These are phyloP conservation scores for Saccharomyces hybrid DNA, from an alignment of 1,139 yeast species.

Conservation along the genomic window DNA sequence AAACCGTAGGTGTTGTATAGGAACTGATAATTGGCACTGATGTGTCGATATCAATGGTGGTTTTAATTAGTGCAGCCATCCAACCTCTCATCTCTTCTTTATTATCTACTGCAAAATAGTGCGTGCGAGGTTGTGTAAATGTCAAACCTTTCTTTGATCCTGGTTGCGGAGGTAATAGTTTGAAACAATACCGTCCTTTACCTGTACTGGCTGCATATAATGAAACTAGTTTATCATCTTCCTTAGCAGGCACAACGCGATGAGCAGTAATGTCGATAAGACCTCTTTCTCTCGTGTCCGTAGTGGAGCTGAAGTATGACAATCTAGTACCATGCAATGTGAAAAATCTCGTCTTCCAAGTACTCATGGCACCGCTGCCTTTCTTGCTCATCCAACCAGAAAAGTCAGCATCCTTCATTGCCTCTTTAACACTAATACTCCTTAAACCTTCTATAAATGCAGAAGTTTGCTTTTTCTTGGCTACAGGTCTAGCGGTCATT, in stretches of 20 bases:
- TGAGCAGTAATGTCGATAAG: slow-evolving; percentile 93
- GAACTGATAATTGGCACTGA: slow-evolving; percentile 90
- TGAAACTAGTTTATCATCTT: slow-evolving; percentile 73
- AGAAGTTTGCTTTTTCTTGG: slow-evolving; percentile 60
- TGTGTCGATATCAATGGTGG: slow-evolving; percentile 94
- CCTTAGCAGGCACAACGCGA: slow-evolving; percentile 68
- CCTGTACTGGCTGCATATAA: slow-evolving; percentile 90
- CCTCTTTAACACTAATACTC: slow-evolving; percentile 65
- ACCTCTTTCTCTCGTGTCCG: slow-evolving; percentile 82
- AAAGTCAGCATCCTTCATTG: slow-evolving; percentile 65
- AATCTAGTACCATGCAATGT: slow-evolving; percentile 87
- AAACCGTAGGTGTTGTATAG: slow-evolving; percentile 89
- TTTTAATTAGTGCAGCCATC: slow-evolving; percentile 92
- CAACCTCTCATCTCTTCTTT: slow-evolving; percentile 88
- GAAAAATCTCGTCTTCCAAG: slow-evolving; percentile 88
- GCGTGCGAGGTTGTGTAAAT: slow-evolving; percentile 93
- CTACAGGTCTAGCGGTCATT: slow-evolving; percentile 17
- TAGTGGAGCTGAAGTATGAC: slow-evolving; percentile 75
- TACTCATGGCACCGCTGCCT: slow-evolving; percentile 75
- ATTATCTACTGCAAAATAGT: slow-evolving; percentile 90
- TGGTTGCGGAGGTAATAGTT: slow-evolving; percentile 94
- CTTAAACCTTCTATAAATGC: slow-evolving; percentile 93
- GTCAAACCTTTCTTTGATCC: slow-evolving; percentile 93
- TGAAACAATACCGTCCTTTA: slow-evolving; percentile 86
- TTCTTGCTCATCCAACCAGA: slow-evolving; percentile 97